These are phyloP conservation scores for Mucor irregularis DNA, from an alignment of 371 early-diverging fungal genomes.

Conservation along the genomic window DNA sequence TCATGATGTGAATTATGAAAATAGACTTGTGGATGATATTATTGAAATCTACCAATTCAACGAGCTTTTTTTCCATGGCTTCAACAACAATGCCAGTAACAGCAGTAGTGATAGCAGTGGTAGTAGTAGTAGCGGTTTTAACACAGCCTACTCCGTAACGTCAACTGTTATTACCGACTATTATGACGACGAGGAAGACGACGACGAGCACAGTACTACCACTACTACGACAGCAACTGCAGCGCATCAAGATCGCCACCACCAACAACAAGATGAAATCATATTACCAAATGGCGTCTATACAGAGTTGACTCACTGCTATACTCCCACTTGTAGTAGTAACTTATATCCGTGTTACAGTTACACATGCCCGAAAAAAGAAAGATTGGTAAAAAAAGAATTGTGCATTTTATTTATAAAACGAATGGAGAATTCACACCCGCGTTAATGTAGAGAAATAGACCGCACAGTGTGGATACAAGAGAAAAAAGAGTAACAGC, in stretches of 20 bases:
- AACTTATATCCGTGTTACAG: constrained; percentile 79
- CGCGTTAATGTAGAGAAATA: constrained; percentile 3
- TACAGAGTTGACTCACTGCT: constrained; percentile 83
- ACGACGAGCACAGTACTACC: constrained; percentile 4
- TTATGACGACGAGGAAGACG: constrained; percentile 17
- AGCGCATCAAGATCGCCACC: neutral
- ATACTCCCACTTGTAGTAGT: constrained; percentile 84
- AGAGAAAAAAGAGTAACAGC: constrained; percentile 26
- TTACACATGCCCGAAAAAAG: constrained; percentile 71
- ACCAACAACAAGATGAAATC: neutral
- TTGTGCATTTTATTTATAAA: neutral
- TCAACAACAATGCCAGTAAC: constrained; percentile 4
- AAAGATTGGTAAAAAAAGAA: constrained; percentile 20
- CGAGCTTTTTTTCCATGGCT: constrained; percentile 24
- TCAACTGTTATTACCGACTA: constrained; percentile 10
- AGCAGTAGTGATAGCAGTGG: constrained; percentile 4
- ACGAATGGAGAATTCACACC: neutral
- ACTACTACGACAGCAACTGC: neutral
- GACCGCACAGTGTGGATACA: constrained; percentile 21
- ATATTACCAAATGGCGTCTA: constrained; percentile 75
- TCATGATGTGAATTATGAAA: constrained; percentile 70
- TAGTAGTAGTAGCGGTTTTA: neutral
- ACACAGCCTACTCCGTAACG: neutral
- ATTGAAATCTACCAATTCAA: constrained; percentile 69
- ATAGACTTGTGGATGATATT: constrained; percentile 62